These are phyloP conservation scores for Mesembryanthemum crystallinum DNA, from an alignment of 148 eudicot genomes.

Conservation along the genomic window DNA sequence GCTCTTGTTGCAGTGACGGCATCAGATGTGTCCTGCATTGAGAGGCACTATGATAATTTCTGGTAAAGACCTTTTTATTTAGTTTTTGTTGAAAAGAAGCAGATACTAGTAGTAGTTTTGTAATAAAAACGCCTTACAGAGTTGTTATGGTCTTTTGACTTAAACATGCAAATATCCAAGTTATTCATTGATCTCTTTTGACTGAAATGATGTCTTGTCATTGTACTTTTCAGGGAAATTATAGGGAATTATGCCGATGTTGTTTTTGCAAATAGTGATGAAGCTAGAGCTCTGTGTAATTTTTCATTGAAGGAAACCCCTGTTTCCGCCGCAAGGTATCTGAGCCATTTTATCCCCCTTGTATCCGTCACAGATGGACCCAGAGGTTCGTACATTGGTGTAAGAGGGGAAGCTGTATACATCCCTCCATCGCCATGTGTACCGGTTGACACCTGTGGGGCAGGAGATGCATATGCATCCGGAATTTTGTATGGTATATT, in stretches of 20 bases:
- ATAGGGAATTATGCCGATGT: conserved; percentile 82
- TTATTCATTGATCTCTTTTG: neutral
- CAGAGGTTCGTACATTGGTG: conserved; percentile 83
- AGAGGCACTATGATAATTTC: conserved; percentile 89
- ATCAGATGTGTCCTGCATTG: conserved; percentile 92
- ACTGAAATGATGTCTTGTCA: conserved; percentile 9
- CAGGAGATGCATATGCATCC: conserved; percentile 94
- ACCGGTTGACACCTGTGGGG: conserved; percentile 94
- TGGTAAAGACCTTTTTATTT: conserved; percentile 46
- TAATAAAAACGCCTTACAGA: too few relatives aligned
- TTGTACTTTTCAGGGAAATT: conserved; percentile 68
- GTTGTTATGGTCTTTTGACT: too few relatives aligned
- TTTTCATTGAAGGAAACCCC: conserved; percentile 74
- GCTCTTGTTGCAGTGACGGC: conserved; percentile 93
- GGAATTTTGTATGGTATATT: conserved; percentile 75
- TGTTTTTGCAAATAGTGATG: conserved; percentile 81
- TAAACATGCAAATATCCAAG: neutral
- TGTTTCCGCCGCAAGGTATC: conserved; percentile 65
- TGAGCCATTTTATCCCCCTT: conserved; percentile 90
- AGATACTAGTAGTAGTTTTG: too few relatives aligned
- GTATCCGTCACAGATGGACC: conserved; percentile 94
- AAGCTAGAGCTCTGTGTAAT: conserved; percentile 87
- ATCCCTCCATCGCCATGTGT: conserved; percentile 86
- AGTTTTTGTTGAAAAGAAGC: too few relatives aligned
- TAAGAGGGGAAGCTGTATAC: conserved; percentile 81